A percentile compares a stretch with the other conserved stretches of the same genome.
Evolutionary conservation across 2,329 filamentous ascomycete species (phyloP).

Genomic region (Aspergillus calidoustus): DNA sequence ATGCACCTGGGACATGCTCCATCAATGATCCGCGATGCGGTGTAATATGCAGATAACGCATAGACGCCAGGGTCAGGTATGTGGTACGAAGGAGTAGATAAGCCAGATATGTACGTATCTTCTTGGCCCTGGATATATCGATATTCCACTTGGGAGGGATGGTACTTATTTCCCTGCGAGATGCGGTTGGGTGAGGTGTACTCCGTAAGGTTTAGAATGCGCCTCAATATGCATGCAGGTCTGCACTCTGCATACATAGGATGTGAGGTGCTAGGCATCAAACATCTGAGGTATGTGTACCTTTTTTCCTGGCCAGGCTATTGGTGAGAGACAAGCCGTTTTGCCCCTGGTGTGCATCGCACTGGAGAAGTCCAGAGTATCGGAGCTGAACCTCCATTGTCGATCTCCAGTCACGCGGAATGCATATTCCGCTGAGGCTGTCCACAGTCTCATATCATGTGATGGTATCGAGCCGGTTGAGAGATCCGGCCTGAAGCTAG

Average conservation of each 20-base stretch:
- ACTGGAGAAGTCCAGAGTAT: background rate
- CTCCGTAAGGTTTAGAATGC: background rate
- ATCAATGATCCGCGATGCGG: background rate
- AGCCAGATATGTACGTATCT: background rate
- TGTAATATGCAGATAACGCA: background rate
- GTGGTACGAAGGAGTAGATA: background rate
- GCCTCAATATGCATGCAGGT: background rate
- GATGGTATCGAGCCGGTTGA: background rate
- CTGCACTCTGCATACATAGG: background rate
- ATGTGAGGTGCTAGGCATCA: background rate
- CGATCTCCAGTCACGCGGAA: background rate
- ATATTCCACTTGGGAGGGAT: background rate
- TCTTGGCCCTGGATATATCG: background rate
- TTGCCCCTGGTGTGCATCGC: background rate
- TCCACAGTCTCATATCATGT: background rate
- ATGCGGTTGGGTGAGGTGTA: background rate
- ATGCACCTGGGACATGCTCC: background rate
- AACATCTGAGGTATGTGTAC: background rate
- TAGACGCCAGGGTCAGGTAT: background rate
- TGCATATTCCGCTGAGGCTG: background rate
- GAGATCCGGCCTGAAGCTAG: background rate
- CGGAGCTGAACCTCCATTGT: background rate
- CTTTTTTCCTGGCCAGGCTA: background rate
- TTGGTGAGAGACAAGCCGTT: background rate
- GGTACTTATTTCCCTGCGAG: background rate